These are phyloP conservation scores for Kuraishia borneana DNA, from an alignment of 805 yeast genomes.

Conservation along the genomic window DNA sequence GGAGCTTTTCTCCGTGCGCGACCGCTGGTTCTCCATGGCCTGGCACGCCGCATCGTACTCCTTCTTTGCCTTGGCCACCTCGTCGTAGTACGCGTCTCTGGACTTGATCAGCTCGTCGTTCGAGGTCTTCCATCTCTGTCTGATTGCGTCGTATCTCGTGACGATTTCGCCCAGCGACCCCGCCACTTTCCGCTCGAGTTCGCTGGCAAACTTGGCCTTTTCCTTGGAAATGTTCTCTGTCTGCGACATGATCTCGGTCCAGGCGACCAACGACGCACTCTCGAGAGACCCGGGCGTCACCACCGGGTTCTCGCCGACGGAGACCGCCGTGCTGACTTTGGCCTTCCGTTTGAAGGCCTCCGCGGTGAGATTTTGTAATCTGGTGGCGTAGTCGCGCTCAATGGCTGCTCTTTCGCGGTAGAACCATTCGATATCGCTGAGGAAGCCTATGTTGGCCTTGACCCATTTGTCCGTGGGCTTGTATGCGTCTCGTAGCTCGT, in stretches of 20 bases:
- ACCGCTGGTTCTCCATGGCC: conserved; percentile 68
- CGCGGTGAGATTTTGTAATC: conserved; percentile 49
- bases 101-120: conserved; percentile 44
- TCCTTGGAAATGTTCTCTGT: conserved; percentile 74
- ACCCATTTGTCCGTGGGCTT: conserved; percentile 76
- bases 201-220: conserved; percentile 44
- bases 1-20: conserved; percentile 51
- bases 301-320: conserved; percentile 87
- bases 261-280: conserved; percentile 73
- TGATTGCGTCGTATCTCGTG: conserved; percentile 38
- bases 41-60: conserved; percentile 76
- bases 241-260: conserved; percentile 81
- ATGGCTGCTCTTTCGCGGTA: conserved; percentile 73
- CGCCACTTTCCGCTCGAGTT: conserved; percentile 47
- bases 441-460: conserved; percentile 58
- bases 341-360: conserved; percentile 73
- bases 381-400: conserved; percentile 74
- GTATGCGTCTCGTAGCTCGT: conserved; percentile 72
- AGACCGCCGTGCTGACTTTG: conserved; percentile 47
- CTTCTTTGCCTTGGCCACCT: conserved; percentile 54
- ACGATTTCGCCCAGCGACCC: conserved; percentile 48
- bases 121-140: conserved; percentile 44
- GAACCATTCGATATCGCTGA: conserved; percentile 69
- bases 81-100: conserved; percentile 38
- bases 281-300: conserved; percentile 94